These are phyloP conservation scores for Acer negundo DNA, from an alignment of 345 rosid species.

Conservation along the genomic window DNA sequence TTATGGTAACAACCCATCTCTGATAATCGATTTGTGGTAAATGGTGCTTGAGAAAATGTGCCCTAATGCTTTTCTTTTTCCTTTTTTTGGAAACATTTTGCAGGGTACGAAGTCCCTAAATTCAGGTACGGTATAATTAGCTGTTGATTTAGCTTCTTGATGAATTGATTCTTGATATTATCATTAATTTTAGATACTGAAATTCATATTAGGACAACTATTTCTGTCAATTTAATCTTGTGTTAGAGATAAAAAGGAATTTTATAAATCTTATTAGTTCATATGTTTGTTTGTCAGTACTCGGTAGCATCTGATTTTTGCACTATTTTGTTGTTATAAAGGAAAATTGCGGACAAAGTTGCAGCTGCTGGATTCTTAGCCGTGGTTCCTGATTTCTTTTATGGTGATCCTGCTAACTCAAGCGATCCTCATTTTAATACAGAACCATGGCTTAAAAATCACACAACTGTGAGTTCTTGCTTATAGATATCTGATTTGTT, in stretches of 20 bases:
- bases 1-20: constrained; percentile 35
- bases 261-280: background rate
- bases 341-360: constrained; percentile 22
- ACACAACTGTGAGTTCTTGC: constrained; percentile 11
- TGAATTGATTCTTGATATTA: background rate
- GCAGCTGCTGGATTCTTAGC: constrained; percentile 14
- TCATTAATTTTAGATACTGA: background rate
- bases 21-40: background rate
- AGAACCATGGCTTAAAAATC: constrained; percentile 8
- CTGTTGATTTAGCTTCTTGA: background rate
- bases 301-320: too few species aligned
- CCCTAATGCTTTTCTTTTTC: background rate
- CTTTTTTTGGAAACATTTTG: background rate
- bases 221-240: too few species aligned
- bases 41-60: too few species aligned
- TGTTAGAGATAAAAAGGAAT: too few species aligned
- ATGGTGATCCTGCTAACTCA: constrained; percentile 6
- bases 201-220: too few species aligned
- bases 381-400: constrained; percentile 22
- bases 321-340: background rate
- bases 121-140: constrained; percentile 11
- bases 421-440: constrained; percentile 11
- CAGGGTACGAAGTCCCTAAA: constrained; percentile 15
- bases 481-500: background rate
- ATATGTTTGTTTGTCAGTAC: background rate